Percentiles rank a stretch among this genome's conserved stretches.
Conservation (phyloP, 306 rosid species). For the Neltuma alba region DNA sequence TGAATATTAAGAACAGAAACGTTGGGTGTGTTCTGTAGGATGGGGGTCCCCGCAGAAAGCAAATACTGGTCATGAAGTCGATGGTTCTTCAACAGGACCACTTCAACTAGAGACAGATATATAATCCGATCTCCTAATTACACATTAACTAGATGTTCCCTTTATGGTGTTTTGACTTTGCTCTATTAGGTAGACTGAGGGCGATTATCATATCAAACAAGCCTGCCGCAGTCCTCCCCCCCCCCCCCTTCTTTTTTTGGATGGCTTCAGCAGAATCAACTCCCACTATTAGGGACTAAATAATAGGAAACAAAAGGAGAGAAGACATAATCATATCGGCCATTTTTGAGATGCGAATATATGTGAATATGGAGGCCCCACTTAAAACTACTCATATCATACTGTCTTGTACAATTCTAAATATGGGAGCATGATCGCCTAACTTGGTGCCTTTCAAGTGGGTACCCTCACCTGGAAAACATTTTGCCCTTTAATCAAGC, state of each 20-base stretch:
- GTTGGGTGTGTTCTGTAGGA: background rate
- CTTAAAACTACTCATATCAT: slow-evolving; percentile 38
- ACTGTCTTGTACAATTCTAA: slow-evolving; percentile 38
- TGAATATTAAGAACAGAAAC: background rate
- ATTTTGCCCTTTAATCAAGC: slow-evolving; percentile 38
- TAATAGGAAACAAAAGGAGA: background rate
- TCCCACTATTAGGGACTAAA: background rate
- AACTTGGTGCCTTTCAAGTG: slow-evolving; percentile 46
- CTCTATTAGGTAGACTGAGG: background rate
- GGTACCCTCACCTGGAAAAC: slow-evolving; percentile 29
- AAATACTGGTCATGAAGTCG: background rate
- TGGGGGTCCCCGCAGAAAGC: slow-evolving; percentile 14
- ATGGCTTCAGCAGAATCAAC: background rate
- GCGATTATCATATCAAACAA: slow-evolving; percentile 6
- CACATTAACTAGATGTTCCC: background rate
- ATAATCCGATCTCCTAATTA: background rate
- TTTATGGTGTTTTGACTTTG: background rate
- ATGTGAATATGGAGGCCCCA: slow-evolving; percentile 51
- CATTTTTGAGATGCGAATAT: slow-evolving; percentile 30
- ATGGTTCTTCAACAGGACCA: slow-evolving; percentile 36
- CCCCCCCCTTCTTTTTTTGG: background rate
- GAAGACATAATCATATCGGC: slow-evolving; percentile 10
- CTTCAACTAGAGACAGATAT: slow-evolving; percentile 25
- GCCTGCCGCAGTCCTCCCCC: background rate
- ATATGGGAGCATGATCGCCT: slow-evolving; percentile 44